Evolutionary conservation across 768 basidiomycete genomes (phyloP).

Genomic region (Coprinellus aureogranulatus): DNA sequence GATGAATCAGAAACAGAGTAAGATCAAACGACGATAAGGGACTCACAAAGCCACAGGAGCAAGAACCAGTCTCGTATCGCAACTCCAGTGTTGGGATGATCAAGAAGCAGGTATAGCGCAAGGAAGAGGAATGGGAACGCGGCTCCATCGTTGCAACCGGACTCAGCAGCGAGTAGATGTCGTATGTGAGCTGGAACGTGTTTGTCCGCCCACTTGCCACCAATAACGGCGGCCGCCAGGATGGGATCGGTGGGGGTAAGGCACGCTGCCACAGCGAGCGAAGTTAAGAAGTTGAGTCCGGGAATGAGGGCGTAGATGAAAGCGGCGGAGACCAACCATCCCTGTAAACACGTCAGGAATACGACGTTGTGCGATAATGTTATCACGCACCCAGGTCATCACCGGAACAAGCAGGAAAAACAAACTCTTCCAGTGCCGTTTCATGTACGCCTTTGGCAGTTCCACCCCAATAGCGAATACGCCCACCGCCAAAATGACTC

Average conservation of each 20-base stretch:
- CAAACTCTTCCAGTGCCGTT: conserved; percentile 87
- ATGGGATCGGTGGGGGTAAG: conserved; percentile 95
- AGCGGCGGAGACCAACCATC: conserved; percentile 91
- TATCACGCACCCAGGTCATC: conserved; percentile 73
- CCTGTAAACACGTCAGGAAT: conserved; percentile 41
- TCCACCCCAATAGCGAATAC: conserved; percentile 99
- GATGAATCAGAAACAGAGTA: conserved; percentile 11
- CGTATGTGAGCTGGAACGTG: conserved; percentile 87
- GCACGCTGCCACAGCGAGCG: conserved; percentile 87
- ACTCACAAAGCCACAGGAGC: conserved; percentile 78
- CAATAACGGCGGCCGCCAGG: conserved; percentile 89
- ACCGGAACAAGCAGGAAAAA: conserved; percentile 79
- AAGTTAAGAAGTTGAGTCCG: conserved; percentile 82
- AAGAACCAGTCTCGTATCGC: conserved; percentile 90
- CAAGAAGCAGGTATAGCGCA: conserved; percentile 81
- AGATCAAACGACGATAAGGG: conserved; percentile 8
- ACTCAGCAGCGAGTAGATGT: conserved; percentile 67
- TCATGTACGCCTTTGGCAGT: conserved; percentile 93
- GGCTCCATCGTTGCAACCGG: conserved; percentile 95
- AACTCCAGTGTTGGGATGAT: conserved; percentile 48
- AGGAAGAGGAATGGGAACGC: conserved; percentile 94
- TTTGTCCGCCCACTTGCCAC: conserved; percentile 97
- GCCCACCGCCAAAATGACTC: conserved; percentile 91
- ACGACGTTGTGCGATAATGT: background rate
- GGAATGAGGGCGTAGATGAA: conserved; percentile 93